phyloP scores from a whole-genome alignment of 1,284 basidiomycete species.

The Tilletia walkeri region DNA sequence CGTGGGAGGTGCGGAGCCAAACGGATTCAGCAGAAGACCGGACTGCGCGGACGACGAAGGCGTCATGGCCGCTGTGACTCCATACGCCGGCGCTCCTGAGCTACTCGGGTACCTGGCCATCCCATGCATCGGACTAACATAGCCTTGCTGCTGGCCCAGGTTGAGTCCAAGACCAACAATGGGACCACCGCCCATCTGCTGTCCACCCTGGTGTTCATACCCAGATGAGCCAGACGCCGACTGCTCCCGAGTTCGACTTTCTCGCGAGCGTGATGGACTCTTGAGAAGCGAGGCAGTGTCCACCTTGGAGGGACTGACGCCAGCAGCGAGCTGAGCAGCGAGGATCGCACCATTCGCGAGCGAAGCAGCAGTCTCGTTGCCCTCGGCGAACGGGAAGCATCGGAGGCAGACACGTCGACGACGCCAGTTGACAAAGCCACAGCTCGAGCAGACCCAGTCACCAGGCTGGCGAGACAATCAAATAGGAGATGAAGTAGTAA shows the following conservation, averaged over 20 bases:
- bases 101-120: background rate
- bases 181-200: background rate
- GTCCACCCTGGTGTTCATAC: background rate
- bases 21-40: background rate
- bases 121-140: background rate
- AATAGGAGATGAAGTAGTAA: constrained; percentile 58
- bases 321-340: constrained; percentile 25
- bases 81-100: background rate
- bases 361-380: constrained; percentile 32
- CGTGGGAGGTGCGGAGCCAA: background rate
- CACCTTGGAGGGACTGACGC: constrained; percentile 18
- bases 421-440: constrained; percentile 67
- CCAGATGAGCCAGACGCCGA: background rate
- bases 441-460: constrained; percentile 82
- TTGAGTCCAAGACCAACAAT: constrained; percentile 3
- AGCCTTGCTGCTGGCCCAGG: background rate
- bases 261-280: background rate
- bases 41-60: background rate
- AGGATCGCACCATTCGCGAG: constrained; percentile 22
- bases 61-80: background rate
- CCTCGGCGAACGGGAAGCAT: constrained; percentile 66
- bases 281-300: constrained; percentile 17
- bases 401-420: constrained; percentile 82
- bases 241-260: background rate
- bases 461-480: constrained; percentile 69